Evolutionary conservation across 805 yeast species (phyloP), one percentile per base, ranked within the genome.

Genomic region (Nakazawaea ambrosiae): DNA sequence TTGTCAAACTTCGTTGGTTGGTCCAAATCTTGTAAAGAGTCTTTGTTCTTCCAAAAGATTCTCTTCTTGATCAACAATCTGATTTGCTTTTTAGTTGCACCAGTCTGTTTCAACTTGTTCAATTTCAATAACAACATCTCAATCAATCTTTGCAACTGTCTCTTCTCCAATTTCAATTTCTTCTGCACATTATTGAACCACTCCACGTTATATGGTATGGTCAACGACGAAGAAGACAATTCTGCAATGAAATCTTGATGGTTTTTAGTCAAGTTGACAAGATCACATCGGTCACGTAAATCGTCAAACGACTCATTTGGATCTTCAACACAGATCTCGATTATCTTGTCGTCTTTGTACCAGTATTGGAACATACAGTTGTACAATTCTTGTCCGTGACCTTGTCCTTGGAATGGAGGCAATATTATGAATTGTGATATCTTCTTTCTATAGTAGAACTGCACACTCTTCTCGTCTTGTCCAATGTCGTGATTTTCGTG

Each of bases 291-390:
- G 54, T 92, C 97, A 41, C 98, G 70, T 47, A 92, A 63, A 51
- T 85, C 94, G 53, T 92, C 98, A 60, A 92, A 90, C 25, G 77
- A 75, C 53, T 88, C 96, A 51, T 82, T 84, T 3, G 97, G 97
- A 55, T 92, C 98, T 55, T 92, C 97, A 4, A 92, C 87, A 0
- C 90, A 86, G 27, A 92, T 70, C 49, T 89, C 95, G 24, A 62
- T 58, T 18, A 88, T 75, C 2, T 51, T 42, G 0, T 54, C 50
- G 45, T 84, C 82, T 0, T 50, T 45, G 3, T 65, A 47, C 83
- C 95, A 87, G 31, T 55, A 44, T 2, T 67, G 61, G 39, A 73
- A 66, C 6, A 92, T 57, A 0, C 68, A 43, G 9, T 65, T 59
- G 54, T 90, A 90, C 20, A 90, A 58, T 14, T 59, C 55, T 4